phyloP scores from a whole-genome alignment of 495 filamentous ascomycete species.

The Aspergillus leporis region DNA sequence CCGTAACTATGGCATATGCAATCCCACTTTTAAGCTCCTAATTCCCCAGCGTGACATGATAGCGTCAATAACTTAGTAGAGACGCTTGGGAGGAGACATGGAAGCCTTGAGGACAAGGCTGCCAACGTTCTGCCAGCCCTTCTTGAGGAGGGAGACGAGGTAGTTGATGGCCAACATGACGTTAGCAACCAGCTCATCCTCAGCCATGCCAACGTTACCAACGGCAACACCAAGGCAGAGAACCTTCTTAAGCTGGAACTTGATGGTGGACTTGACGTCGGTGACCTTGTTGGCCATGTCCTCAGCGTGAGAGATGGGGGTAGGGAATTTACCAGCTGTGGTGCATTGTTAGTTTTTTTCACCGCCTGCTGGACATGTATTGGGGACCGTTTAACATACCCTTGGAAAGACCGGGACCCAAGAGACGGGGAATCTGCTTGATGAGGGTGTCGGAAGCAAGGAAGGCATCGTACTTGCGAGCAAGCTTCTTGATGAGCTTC shows the following conservation, averaged over 20 bases:
- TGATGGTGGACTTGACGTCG: slow-evolving; percentile 99
- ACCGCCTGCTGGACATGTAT: not conserved
- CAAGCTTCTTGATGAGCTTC: slow-evolving; percentile 99
- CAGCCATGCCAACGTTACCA: slow-evolving; percentile 94
- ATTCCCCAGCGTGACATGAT: slow-evolving; percentile 27
- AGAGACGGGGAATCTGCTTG: slow-evolving; percentile 99
- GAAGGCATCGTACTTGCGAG: slow-evolving; percentile 99
- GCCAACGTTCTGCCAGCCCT: slow-evolving; percentile 99
- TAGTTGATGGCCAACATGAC: slow-evolving; percentile 99
- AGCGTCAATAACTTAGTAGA: slow-evolving; percentile 72
- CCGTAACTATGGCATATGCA: slow-evolving; percentile 37
- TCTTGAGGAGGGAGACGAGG: slow-evolving; percentile 97
- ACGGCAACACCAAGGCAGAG: slow-evolving; percentile 98
- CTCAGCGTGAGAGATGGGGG: slow-evolving; percentile 92
- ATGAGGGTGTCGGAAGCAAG: slow-evolving; percentile 92
- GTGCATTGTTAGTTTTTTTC: slow-evolving; percentile 17
- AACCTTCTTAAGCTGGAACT: slow-evolving; percentile 99
- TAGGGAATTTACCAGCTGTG: slow-evolving; percentile 97
- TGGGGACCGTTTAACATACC: slow-evolving; percentile 52
- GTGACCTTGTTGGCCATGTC: slow-evolving; percentile 90
- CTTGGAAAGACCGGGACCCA: slow-evolving; percentile 98
- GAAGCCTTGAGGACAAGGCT: slow-evolving; percentile 98
- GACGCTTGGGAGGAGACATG: slow-evolving; percentile 95
- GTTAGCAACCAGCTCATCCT: slow-evolving; percentile 95
- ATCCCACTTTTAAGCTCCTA: slow-evolving; percentile 30